These are phyloP conservation scores for Magnusiomyces paraingens DNA, from an alignment of 1,139 yeast genomes.

Conservation along the genomic window DNA sequence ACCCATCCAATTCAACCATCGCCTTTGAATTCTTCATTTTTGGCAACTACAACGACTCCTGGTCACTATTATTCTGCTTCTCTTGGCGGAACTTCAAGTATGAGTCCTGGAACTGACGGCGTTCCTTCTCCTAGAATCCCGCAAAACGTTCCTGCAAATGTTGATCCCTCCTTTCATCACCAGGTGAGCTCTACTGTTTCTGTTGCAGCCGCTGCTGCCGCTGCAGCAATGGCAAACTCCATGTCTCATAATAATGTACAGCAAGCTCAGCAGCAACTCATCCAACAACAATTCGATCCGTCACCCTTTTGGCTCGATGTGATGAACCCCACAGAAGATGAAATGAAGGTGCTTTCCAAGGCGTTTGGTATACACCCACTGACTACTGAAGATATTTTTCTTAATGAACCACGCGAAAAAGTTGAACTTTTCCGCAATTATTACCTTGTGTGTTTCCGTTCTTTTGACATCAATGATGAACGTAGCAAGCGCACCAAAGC, in stretches of 20 bases:
- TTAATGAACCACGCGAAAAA: slow-evolving; percentile 92
- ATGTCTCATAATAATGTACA: background rate
- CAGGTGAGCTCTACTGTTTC: too few species aligned
- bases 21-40: background rate
- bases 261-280: background rate
- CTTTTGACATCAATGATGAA: slow-evolving; percentile 16
- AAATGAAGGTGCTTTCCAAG: slow-evolving; percentile 86
- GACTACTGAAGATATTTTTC: slow-evolving; percentile 90
- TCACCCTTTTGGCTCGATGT: slow-evolving; percentile 89
- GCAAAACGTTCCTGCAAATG: background rate
- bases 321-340: slow-evolving; percentile 89
- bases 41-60: too few species aligned
- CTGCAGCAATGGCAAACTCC: slow-evolving; percentile 1
- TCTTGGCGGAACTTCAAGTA: too few species aligned
- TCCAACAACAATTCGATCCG: slow-evolving; percentile 18
- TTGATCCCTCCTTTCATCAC: too few species aligned
- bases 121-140: too few species aligned
- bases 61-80: too few species aligned
- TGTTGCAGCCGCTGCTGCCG: background rate
- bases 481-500: slow-evolving; percentile 8
- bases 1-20: background rate
- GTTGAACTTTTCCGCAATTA: slow-evolving; percentile 86
- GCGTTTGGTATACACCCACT: slow-evolving; percentile 93
- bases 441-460: slow-evolving; percentile 83
- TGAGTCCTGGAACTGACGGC: too few species aligned